Base-by-base conservation (phyloP, 1,139 yeast species). In the Taiozyma sp. region DNA sequence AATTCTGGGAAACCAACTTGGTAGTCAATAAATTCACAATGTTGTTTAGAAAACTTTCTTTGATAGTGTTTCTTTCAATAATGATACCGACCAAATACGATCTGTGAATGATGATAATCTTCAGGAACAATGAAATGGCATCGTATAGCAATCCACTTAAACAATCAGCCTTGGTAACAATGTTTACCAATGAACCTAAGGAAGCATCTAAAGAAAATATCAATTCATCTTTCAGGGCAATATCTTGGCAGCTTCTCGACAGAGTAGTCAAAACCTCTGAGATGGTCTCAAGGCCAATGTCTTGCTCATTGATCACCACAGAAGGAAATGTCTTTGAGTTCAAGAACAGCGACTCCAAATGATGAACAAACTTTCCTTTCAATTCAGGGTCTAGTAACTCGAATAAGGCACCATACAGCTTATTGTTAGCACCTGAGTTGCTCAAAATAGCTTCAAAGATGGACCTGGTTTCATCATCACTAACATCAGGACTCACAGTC, bases 101-200 rank as follows among this genome's bases (percentile, higher is more conserved):
- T 60, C 79, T 80, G 62, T 84, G 89, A 51, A 85, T 80, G 56
- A 84, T 77, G 34, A 84, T 67, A 12, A 85, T 79, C 56, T 85
- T 73, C 51, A 83, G 71, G 54, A 81, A 73, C 34, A 83, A 70
- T 32, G 70, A 62, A 9, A 75, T 66, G 0, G 74, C 66, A n/a
- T 51, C 48, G 42, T 51, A 61, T 55, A 57, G 48, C n/a, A 62
- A 69, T 10, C 59, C 59, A 7, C 45, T 45, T 16, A 56, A 47
- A 16, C 48, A 51, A 6, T 57, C 60, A 5, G 56, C 47, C 40
- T 60, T 62, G 2, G 57, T 49, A 1, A 57, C 61, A 4, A 55
- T 50, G 39, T 59, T 59, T 10, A 60, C 44, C 10, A 62, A 43
- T 0, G 58, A 50, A 32, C 60, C 65, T 8, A 62, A 34, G 1